Percentiles rank a stretch among this genome's conserved stretches.
These are phyloP conservation scores for Shiraia bambusicola DNA, from an alignment of 2,329 filamentous ascomycete genomes.

Conservation along the genomic window DNA sequence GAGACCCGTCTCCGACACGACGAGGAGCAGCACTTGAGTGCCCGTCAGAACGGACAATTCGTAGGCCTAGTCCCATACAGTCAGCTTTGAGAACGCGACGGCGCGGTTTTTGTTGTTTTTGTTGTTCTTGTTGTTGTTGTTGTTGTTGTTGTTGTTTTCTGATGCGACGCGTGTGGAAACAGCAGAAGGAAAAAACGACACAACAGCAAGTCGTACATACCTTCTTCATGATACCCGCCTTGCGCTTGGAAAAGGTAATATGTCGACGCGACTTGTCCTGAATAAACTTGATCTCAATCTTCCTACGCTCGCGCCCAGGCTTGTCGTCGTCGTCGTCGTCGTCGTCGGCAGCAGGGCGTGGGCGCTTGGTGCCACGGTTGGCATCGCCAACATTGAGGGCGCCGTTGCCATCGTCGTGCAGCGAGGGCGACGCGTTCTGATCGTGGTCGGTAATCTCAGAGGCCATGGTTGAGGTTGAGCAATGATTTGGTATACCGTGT, in stretches of 20 bases:
- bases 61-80: slow-evolving; percentile 93
- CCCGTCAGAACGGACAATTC: slow-evolving; percentile 96
- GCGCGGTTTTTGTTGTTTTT: too few species aligned
- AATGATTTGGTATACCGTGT: slow-evolving; percentile 21
- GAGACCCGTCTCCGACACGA: slow-evolving; percentile 94
- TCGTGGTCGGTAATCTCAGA: slow-evolving; percentile 55
- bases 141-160: slow-evolving; percentile 25
- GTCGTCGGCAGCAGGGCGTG: slow-evolving; percentile 79
- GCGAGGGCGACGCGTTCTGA: slow-evolving; percentile 52
- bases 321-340: slow-evolving; percentile 98
- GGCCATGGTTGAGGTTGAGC: slow-evolving; percentile 42
- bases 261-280: slow-evolving; percentile 99
- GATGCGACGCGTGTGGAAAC: slow-evolving; percentile 30
- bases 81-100: too few species aligned
- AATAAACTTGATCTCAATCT: slow-evolving; percentile 99
- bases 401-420: slow-evolving; percentile 56
- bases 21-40: slow-evolving; percentile 92
- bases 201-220: slow-evolving; percentile 55
- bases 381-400: slow-evolving; percentile 58
- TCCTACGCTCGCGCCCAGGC: slow-evolving; percentile 93
- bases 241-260: slow-evolving; percentile 99
- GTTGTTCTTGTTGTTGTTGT: too few species aligned
- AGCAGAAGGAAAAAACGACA: slow-evolving; percentile 11
- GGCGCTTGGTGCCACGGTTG: slow-evolving; percentile 84
- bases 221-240: slow-evolving; percentile 99